phyloP scores from a whole-genome alignment of 2,329 filamentous ascomycete genomes.

The Chrysosporium keratinophilum region DNA sequence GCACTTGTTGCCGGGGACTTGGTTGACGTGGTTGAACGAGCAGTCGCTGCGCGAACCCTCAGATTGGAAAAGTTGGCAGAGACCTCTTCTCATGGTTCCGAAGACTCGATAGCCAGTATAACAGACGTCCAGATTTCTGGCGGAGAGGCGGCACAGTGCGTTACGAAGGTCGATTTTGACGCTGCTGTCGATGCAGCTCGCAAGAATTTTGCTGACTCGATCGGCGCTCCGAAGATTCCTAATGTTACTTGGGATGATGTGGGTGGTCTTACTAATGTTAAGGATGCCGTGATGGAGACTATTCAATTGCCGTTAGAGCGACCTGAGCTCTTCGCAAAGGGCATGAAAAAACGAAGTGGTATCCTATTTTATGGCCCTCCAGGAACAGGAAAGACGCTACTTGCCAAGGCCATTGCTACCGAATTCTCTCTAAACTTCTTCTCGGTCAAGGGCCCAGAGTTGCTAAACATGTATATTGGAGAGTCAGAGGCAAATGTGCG shows the following conservation, averaged over 20 bases:
- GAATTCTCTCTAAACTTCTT: conserved; percentile 99
- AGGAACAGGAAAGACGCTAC: conserved; percentile 99
- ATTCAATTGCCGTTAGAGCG: conserved; percentile 99
- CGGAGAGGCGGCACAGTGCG: conserved; percentile 63
- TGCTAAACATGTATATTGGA: conserved; percentile 99
- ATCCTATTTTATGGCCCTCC: conserved; percentile 97
- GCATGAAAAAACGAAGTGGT: conserved; percentile 93
- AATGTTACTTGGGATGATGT: conserved; percentile 99
- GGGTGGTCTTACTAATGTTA: conserved; percentile 94
- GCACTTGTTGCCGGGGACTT: conserved; percentile 89
- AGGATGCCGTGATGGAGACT: conserved; percentile 97
- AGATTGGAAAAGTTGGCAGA: conserved; percentile 63
- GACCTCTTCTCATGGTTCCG: conserved; percentile 20
- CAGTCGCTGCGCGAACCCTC: conserved; percentile 62
- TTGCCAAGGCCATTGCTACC: conserved; percentile 98
- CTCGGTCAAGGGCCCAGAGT: conserved; percentile 94
- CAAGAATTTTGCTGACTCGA: conserved; percentile 96
- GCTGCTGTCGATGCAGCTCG: conserved; percentile 87
- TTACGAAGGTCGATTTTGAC: conserved; percentile 78
- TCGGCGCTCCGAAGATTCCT: conserved; percentile 94
- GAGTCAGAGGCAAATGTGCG: conserved; percentile 99
- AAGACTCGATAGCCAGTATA: conserved; percentile 45
- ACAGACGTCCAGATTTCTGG: conserved; percentile 83
- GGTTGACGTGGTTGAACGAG: conserved; percentile 86
- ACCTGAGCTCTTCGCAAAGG: conserved; percentile 99